Evolutionary conservation across 371 early-diverging fungal species (phyloP), one percentile per base, ranked within the genome.

Genomic region (Mucor indicus): DNA sequence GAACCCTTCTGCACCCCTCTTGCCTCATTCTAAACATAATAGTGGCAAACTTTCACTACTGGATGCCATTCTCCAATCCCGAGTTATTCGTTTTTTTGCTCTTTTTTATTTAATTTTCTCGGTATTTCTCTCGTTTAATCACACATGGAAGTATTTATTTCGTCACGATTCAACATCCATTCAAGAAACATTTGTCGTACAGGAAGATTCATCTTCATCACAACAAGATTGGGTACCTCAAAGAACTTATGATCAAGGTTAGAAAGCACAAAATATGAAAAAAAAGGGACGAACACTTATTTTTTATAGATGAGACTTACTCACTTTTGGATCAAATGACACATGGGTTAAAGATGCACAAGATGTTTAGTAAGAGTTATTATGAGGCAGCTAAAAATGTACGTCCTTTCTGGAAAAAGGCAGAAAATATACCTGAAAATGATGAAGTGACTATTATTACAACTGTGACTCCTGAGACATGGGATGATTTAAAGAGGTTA

Each of bases 181-280:
- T n/a, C n/a, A n/a, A n/a, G n/a, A n/a, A n/a, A n/a, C n/a, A n/a
- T n/a, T n/a, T n/a, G n/a, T n/a, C n/a, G n/a, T n/a, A n/a, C n/a
- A n/a, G n/a, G n/a, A n/a, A n/a, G n/a, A n/a, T n/a, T n/a, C n/a
- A n/a, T n/a, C n/a, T n/a, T 56, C n/a, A n/a, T n/a, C n/a, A n/a
- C n/a, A 57, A 36, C 56, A 59, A 19, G 46, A 61, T 11, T 73
- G 69, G 69, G 55, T 61, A 15, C 69, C 75, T 21, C 63, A 70
- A 50, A 52, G 75, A 44, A 67, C 75, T 1, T 75, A 70, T 38
- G 69, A 71, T 43, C 56, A 46, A 56, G 70, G 72, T 72, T n/a
- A n/a, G n/a, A n/a, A n/a, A n/a, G n/a, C n/a, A n/a, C n/a, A n/a
- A n/a, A n/a, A n/a, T n/a, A n/a, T n/a, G n/a, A n/a, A n/a, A n/a